phyloP scores from a whole-genome alignment of 805 yeast species.

The Saturnispora sanitii region DNA sequence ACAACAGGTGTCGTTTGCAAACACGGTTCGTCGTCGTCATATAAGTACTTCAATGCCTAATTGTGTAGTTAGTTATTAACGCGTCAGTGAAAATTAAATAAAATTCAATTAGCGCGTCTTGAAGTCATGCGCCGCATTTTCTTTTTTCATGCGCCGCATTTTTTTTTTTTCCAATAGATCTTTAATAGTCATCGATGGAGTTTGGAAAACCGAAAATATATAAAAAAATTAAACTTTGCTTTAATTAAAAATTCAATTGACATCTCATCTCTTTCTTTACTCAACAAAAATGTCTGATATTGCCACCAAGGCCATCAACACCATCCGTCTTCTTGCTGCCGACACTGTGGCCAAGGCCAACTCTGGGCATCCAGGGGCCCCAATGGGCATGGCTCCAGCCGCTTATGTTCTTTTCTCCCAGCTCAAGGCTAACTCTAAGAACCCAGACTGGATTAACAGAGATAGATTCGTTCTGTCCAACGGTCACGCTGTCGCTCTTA shows the following conservation, averaged over 20 bases:
- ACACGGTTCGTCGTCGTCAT: neutral
- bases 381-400: slow-evolving; percentile 94
- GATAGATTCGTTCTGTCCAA: slow-evolving; percentile 92
- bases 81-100: neutral
- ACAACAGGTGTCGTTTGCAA: slow-evolving; percentile 5
- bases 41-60: neutral
- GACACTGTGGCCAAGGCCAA: slow-evolving; percentile 84
- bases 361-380: slow-evolving; percentile 99
- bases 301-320: slow-evolving; percentile 69
- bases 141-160: neutral
- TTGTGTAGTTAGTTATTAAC: neutral
- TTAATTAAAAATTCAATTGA: no score
- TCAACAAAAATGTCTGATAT: slow-evolving; percentile 33
- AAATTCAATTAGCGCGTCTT: no score
- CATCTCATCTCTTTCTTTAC: neutral
- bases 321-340: slow-evolving; percentile 82
- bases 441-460: slow-evolving; percentile 88
- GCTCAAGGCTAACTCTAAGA: slow-evolving; percentile 80
- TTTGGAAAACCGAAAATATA: neutral
- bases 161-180: neutral
- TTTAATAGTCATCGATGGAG: neutral
- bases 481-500: slow-evolving; percentile 92
- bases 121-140: no score
- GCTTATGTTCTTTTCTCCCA: slow-evolving; percentile 80
- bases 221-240: no score